Percentiles rank a stretch among this genome's conserved stretches.
Conservation (phyloP, 345 rosid species). For the Hibiscus mutabilis region DNA sequence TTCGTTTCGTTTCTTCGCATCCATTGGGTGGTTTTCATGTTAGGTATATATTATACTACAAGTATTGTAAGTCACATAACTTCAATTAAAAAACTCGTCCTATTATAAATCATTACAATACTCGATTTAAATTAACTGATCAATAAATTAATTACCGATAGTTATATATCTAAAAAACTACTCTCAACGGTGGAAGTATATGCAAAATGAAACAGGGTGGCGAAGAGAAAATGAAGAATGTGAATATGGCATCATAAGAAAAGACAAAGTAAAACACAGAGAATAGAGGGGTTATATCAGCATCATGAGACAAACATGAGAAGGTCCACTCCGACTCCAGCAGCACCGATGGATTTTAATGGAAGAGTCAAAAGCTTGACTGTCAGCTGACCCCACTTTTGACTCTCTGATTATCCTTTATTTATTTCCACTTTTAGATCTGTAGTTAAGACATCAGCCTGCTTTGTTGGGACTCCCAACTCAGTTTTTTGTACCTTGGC, state of each 20-base stretch:
- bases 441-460: neutral
- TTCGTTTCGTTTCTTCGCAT: too few species aligned
- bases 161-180: too few species aligned
- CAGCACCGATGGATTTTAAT: constrained; percentile 48
- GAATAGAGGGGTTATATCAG: neutral
- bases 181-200: neutral
- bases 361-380: constrained; percentile 36
- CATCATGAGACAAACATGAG: constrained; percentile 2
- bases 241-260: neutral
- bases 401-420: too few species aligned
- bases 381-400: constrained; percentile 15
- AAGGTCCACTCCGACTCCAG: constrained; percentile 29
- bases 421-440: neutral
- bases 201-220: neutral
- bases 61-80: too few species aligned
- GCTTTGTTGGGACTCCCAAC: neutral
- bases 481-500: neutral
- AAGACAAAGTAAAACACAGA: neutral
- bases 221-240: neutral
- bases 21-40: too few species aligned
- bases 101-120: too few species aligned
- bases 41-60: too few species aligned
- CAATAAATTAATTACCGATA: too few species aligned
- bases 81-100: too few species aligned
- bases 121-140: too few species aligned